A percentile compares a stretch with the other conserved stretches of the same genome.
These are phyloP conservation scores for Trichoderma atrobrunneum DNA, from an alignment of 2,329 filamentous ascomycete genomes.

Conservation along the genomic window DNA sequence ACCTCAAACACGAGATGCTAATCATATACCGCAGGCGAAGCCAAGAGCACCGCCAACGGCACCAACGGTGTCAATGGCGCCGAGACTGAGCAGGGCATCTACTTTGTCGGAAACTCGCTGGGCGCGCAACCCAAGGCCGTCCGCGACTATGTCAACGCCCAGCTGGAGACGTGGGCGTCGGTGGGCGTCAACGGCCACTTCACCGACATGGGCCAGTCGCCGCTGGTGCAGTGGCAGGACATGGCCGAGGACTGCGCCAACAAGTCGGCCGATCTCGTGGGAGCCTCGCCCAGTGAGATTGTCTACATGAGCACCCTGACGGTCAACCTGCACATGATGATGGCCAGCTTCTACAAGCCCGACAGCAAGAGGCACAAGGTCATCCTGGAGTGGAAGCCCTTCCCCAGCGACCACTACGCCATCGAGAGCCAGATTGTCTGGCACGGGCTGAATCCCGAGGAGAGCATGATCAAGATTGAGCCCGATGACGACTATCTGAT, in stretches of 20 bases:
- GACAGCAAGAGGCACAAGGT: slow-evolving; percentile 67
- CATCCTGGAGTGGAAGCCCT: slow-evolving; percentile 85
- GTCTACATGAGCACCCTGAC: slow-evolving; percentile 88
- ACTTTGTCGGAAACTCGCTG: slow-evolving; percentile 87
- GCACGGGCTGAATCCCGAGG: slow-evolving; percentile 64
- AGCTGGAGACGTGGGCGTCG: slow-evolving; percentile 79
- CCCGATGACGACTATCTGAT: slow-evolving; percentile 61
- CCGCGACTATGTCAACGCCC: slow-evolving; percentile 62
- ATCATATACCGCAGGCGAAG: not conserved
- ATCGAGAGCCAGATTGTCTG: slow-evolving; percentile 75
- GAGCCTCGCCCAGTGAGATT: slow-evolving; percentile 69
- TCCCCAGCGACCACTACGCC: slow-evolving; percentile 84
- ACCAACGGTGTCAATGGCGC: slow-evolving; percentile 29
- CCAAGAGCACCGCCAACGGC: slow-evolving; percentile 20
- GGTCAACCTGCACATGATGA: slow-evolving; percentile 74
- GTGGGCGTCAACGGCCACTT: slow-evolving; percentile 87
- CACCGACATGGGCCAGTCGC: slow-evolving; percentile 62
- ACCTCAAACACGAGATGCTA: not conserved
- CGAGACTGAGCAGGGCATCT: slow-evolving; percentile 50
- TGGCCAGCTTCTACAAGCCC: slow-evolving; percentile 81
- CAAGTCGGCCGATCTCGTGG: slow-evolving; percentile 70
- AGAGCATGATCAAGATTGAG: slow-evolving; percentile 71
- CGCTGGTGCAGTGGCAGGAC: slow-evolving; percentile 71
- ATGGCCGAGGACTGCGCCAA: slow-evolving; percentile 72
- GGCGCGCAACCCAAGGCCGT: slow-evolving; percentile 76